Percentiles rank a stretch among this genome's conserved stretches.
Conservation (phyloP, 192 early-diverging fungal species). For the Backusella mclennaniae region DNA sequence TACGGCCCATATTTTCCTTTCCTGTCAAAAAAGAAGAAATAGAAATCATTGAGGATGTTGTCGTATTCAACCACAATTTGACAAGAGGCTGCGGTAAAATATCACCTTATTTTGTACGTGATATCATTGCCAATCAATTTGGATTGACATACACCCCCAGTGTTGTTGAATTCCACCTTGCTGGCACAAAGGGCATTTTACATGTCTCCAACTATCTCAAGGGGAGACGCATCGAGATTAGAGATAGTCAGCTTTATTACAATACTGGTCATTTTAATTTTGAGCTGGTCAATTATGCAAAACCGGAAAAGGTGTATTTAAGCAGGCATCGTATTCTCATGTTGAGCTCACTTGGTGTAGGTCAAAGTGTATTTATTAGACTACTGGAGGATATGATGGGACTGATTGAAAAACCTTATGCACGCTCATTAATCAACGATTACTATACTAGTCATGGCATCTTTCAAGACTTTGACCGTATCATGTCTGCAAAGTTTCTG, state of each 20-base stretch:
- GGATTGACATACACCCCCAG: slow-evolving; percentile 40
- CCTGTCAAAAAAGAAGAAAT: slow-evolving; percentile 40
- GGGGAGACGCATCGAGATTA: slow-evolving; percentile 39
- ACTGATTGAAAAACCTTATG: slow-evolving; percentile 10
- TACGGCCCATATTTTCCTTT: slow-evolving; percentile 47
- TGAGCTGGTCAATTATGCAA: slow-evolving; percentile 50
- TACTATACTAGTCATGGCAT: slow-evolving; percentile 28
- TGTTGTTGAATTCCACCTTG: slow-evolving; percentile 69
- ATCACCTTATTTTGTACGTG: slow-evolving; percentile 39
- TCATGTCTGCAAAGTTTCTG: slow-evolving; percentile 45
- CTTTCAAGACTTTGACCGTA: slow-evolving; percentile 23
- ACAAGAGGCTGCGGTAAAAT: slow-evolving; percentile 71
- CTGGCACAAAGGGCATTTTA: slow-evolving; percentile 59
- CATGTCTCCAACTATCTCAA: slow-evolving; percentile 34
- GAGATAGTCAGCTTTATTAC: slow-evolving; percentile 54
- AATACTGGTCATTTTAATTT: slow-evolving; percentile 39
- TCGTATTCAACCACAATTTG: slow-evolving; percentile 49
- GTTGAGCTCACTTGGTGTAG: slow-evolving; percentile 49
- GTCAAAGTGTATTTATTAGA: slow-evolving; percentile 46
- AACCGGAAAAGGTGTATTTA: slow-evolving; percentile 44
- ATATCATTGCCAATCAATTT: slow-evolving; percentile 29
- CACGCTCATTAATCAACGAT: slow-evolving; percentile 27
- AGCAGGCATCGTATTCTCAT: slow-evolving; percentile 60
- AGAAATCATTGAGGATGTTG: slow-evolving; percentile 49
- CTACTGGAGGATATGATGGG: slow-evolving; percentile 40